Evolutionary conservation across 306 rosid species (phyloP), one percentile per base, ranked within the genome.

Genomic region (Lathyrus oleraceus): DNA sequence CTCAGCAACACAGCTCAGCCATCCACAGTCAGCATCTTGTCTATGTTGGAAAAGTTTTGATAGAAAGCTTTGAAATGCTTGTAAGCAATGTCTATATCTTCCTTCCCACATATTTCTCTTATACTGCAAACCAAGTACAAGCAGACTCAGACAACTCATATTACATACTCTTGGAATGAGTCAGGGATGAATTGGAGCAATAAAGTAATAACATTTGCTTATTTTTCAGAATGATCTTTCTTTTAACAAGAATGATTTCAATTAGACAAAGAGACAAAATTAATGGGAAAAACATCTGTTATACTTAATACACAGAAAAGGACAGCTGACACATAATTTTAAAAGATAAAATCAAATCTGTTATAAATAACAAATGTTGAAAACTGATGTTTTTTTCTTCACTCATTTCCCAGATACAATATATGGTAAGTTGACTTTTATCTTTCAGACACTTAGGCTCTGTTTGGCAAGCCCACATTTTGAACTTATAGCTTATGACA

Each of bases 101-200:
- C 90, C 85, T 84, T 94, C 77, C 97, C 99, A 61, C 97, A 94
- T 67, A 94, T 82, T 75, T 88, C 99, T 78, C 97, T 86, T 71
- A 91, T 84, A 74, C 99, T 91, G 95, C 85, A 79, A 79, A 61
- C 45, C 69, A 68, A 44, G 61, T 38, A 72, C 25, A n/a, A 53
- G 43, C 38, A 58, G 25, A 66, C 36, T 67, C 79, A 45, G 75
- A 61, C 57, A 52, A 36, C 23, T 30, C 17, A 66, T 21, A 30
- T 11, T 52, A 20, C 23, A 65, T 17, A 30, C 20, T 36, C 45
- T 36, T 38, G 35, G 21, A 56, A 49, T 17, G 66, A 15, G 44
- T 51, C 42, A 44, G 32, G 40, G 28, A 65, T 57, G 19, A 66
- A 59, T 60, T 60, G 74, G 45, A 65, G 62, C 69, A 69, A 16